Conservation (phyloP, 164 flowering plant species). For the Piper longum region DNA sequence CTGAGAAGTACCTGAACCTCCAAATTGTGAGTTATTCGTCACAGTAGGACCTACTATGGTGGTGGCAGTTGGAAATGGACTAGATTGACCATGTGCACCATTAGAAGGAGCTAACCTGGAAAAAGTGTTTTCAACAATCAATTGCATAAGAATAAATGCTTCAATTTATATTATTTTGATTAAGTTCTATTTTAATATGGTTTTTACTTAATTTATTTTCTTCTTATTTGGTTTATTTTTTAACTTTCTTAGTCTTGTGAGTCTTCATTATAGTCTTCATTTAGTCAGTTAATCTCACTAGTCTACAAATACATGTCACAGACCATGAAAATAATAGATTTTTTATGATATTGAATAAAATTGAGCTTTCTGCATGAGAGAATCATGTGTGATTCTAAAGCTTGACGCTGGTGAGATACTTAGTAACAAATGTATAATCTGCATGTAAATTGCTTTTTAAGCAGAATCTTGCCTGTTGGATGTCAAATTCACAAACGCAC, state of each 20-base stretch:
- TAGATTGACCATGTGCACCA: constrained; percentile 27
- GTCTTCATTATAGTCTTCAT: no score
- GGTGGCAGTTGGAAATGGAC: constrained; percentile 13
- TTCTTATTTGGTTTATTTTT: no score
- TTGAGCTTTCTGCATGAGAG: background rate
- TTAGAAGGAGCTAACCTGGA: constrained; percentile 31
- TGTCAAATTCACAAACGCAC: constrained; percentile 23
- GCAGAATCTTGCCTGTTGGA: constrained; percentile 24
- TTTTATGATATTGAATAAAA: background rate
- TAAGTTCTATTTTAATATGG: no score
- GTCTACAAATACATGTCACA: no score
- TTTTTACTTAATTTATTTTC: no score
- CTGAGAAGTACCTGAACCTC: constrained; percentile 16
- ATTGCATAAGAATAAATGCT: background rate
- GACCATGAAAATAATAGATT: background rate
- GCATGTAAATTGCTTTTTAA: background rate
- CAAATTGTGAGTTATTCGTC: constrained; percentile 18
- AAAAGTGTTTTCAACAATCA: constrained; percentile 1
- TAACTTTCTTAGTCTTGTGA: no score
- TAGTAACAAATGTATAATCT: background rate
- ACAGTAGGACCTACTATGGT: constrained; percentile 20
- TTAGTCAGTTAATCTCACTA: no score
- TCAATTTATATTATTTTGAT: no score
- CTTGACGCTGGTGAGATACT: background rate
- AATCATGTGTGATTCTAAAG: background rate